These are phyloP conservation scores for Trebouxia sp. DNA, from an alignment of 139 green algal genomes.

Conservation along the genomic window DNA sequence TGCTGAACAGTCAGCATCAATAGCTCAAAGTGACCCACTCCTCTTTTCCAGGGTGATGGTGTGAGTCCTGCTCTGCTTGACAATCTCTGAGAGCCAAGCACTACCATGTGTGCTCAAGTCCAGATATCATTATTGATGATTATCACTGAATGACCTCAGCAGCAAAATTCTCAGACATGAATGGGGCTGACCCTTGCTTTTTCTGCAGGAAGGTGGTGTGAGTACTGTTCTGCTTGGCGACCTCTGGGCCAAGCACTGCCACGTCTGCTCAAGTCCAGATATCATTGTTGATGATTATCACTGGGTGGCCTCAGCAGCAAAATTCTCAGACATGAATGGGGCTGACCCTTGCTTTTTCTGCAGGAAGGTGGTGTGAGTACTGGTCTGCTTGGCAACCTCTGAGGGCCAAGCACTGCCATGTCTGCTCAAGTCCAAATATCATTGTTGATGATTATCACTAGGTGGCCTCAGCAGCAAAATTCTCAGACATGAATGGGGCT, in stretches of 20 bases:
- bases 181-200: too few species aligned
- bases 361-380: not conserved
- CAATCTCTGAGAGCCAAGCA: constrained; percentile 74
- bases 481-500: too few species aligned
- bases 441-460: too few species aligned
- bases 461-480: too few species aligned
- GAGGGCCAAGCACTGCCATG: constrained; percentile 79
- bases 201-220: not conserved
- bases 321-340: too few species aligned
- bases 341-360: not conserved
- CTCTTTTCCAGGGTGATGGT: not conserved
- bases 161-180: too few species aligned
- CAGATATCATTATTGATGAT: too few species aligned
- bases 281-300: too few species aligned
- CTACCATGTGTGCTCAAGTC: constrained; percentile 72
- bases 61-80: not conserved
- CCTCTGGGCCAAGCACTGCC: constrained; percentile 82
- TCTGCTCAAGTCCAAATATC: constrained; percentile 67
- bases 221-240: constrained; percentile 17
- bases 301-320: too few species aligned
- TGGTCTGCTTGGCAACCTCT: constrained; percentile 45
- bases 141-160: too few species aligned
- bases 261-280: constrained; percentile 68
- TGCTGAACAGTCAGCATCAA: too few species aligned
- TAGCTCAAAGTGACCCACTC: too few species aligned